These are phyloP conservation scores for Dissophora globulifera DNA, from an alignment of 192 early-diverging fungal genomes.

Conservation along the genomic window DNA sequence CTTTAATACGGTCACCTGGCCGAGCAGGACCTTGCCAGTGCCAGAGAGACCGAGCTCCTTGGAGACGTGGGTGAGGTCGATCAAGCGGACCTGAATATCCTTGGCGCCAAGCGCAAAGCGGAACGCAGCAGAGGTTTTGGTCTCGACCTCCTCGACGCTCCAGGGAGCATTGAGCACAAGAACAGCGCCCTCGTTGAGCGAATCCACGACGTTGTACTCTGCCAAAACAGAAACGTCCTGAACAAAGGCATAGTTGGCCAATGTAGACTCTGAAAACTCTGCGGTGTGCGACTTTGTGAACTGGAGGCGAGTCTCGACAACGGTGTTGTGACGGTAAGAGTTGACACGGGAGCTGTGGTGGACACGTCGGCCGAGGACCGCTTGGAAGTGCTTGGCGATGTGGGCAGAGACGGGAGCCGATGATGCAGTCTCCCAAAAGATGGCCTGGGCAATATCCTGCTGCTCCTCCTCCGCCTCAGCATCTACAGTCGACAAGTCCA, in stretches of 20 bases:
- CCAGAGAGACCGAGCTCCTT: constrained; percentile 64
- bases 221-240: constrained; percentile 69
- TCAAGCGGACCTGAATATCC: constrained; percentile 65
- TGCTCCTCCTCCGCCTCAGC: constrained; percentile 13
- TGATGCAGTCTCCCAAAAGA: constrained; percentile 70
- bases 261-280: constrained; percentile 47
- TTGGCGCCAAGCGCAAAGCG: constrained; percentile 62
- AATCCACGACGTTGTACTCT: constrained; percentile 69
- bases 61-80: constrained; percentile 73
- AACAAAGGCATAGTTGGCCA: constrained; percentile 70
- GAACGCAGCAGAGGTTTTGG: constrained; percentile 73
- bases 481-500: constrained; percentile 45
- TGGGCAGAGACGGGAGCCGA: constrained; percentile 61
- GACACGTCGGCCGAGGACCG: constrained; percentile 49
- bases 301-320: constrained; percentile 67
- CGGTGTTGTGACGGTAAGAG: constrained; percentile 67
- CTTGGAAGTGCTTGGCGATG: constrained; percentile 59
- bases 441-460: constrained; percentile 55
- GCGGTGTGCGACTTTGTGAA: constrained; percentile 55
- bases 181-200: constrained; percentile 58
- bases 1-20: constrained; percentile 53
- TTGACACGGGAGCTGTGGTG: constrained; percentile 60
- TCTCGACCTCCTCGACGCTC: constrained; percentile 74
- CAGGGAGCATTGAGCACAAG: constrained; percentile 76
- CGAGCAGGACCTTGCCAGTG: constrained; percentile 67